These are phyloP conservation scores for Claviceps arundinis DNA, from an alignment of 2,329 filamentous ascomycete species.

Conservation along the genomic window DNA sequence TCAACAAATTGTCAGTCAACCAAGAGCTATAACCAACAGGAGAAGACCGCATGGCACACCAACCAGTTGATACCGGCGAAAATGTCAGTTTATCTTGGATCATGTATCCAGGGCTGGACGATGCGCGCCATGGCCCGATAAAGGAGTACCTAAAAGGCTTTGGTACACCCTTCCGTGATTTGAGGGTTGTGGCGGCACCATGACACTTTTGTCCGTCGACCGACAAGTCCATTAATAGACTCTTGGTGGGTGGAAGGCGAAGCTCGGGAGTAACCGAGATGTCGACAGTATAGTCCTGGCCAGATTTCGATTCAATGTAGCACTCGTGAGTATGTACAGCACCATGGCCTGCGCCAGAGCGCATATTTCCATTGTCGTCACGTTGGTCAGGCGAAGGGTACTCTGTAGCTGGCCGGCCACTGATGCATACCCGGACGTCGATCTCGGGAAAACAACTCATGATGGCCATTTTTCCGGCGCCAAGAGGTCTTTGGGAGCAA, in stretches of 20 bases:
- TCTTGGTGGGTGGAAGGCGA: not conserved
- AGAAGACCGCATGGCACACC: not conserved
- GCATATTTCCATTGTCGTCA: not conserved
- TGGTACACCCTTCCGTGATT: not conserved
- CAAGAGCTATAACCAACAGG: not conserved
- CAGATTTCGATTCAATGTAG: constrained; percentile 14
- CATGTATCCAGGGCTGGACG: not conserved
- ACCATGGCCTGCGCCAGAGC: not conserved
- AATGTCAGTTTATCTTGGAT: not conserved
- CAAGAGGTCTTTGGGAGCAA: not conserved
- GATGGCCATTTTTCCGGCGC: constrained; percentile 11
- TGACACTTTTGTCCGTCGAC: constrained; percentile 8
- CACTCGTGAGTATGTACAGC: constrained; percentile 1
- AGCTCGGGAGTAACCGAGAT: not conserved
- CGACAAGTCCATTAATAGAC: fast-evolving
- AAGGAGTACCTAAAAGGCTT: not conserved
- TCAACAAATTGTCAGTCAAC: not conserved
- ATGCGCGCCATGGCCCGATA: not conserved
- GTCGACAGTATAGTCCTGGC: constrained; percentile 9
- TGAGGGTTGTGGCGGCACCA: not conserved
- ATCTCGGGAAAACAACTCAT: constrained; percentile 9
- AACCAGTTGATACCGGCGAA: not conserved
- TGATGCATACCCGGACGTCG: constrained; percentile 9
- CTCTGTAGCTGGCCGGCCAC: constrained; percentile 10
- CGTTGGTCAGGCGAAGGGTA: constrained; percentile 5